Evolutionary conservation across 2,329 filamentous ascomycete species (phyloP).

Genomic region (Colletotrichum chrysophilum): DNA sequence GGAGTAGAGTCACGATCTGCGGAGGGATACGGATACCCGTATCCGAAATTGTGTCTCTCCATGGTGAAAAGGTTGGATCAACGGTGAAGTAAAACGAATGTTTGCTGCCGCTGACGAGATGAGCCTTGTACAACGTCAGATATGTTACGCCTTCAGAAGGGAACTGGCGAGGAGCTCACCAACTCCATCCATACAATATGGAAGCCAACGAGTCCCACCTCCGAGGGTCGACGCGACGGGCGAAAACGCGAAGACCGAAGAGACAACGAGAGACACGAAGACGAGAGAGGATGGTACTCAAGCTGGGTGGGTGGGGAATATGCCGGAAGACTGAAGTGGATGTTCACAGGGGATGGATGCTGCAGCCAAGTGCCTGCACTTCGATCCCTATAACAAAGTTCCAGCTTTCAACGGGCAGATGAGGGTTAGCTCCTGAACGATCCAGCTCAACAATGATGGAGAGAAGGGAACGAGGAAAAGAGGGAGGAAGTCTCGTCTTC

Average conservation of each 20-base stretch:
- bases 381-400: neutral
- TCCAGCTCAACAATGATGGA: neutral
- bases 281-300: neutral
- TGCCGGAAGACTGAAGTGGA: neutral
- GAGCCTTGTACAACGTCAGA: neutral
- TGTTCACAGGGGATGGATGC: neutral
- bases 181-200: neutral
- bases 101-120: neutral
- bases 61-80: neutral
- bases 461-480: neutral
- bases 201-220: neutral
- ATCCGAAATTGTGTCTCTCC: neutral
- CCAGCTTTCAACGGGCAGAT: neutral
- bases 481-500: neutral
- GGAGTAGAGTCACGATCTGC: neutral
- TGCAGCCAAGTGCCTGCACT: constrained; percentile 10
- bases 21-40: neutral
- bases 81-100: neutral
- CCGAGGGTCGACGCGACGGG: neutral
- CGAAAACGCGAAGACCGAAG: neutral
- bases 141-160: neutral
- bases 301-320: neutral
- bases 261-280: neutral
- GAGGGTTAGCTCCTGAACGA: neutral
- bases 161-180: neutral